phyloP scores from a whole-genome alignment of 805 yeast species.

The Komagataella pastoris region DNA sequence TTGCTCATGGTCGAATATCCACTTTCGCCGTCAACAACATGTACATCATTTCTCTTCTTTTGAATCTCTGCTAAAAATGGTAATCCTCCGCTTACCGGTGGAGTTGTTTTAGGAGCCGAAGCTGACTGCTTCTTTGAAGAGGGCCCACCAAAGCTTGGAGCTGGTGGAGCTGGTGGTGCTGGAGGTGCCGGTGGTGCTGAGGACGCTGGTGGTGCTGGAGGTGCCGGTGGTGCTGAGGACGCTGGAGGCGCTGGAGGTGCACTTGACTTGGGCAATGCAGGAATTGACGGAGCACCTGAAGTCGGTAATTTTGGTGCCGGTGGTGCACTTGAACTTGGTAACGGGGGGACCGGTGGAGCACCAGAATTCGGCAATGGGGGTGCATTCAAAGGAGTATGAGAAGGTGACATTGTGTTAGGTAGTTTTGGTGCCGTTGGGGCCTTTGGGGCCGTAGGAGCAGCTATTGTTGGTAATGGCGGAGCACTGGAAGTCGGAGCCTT shows the following conservation, averaged over 20 bases:
- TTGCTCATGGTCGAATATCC: slow-evolving; percentile 7
- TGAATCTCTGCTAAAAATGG: slow-evolving; percentile 40
- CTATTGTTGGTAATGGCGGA: slow-evolving; percentile 7
- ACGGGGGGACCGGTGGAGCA: slow-evolving; percentile 13
- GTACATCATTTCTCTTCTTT: slow-evolving; percentile 34
- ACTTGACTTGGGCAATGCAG: slow-evolving; percentile 10
- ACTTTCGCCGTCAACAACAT: slow-evolving; percentile 8
- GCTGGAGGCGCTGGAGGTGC: slow-evolving; percentile 8
- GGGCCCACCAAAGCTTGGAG: slow-evolving; percentile 13
- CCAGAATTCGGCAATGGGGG: slow-evolving; percentile 8
- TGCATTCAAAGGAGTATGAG: slow-evolving; percentile 1
- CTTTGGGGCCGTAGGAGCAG: slow-evolving; percentile 4
- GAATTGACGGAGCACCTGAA: slow-evolving; percentile 9
- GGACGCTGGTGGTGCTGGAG: slow-evolving; percentile 7
- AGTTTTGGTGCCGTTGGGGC: background rate
- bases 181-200: slow-evolving; percentile 5
- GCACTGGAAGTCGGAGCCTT: slow-evolving; percentile 5
- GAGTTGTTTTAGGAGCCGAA: slow-evolving; percentile 10
- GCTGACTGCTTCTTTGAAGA: slow-evolving; percentile 13
- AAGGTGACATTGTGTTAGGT: background rate
- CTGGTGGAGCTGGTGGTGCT: slow-evolving; percentile 9
- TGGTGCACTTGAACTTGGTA: slow-evolving; percentile 7
- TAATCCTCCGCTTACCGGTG: slow-evolving; percentile 22
- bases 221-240: slow-evolving; percentile 10
- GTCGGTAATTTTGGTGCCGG: slow-evolving; percentile 10